A percentile compares a stretch with the other conserved stretches of the same genome.
Conservation (phyloP, 2,329 filamentous ascomycete genomes). For the Paracoccidioides brasiliensis region DNA sequence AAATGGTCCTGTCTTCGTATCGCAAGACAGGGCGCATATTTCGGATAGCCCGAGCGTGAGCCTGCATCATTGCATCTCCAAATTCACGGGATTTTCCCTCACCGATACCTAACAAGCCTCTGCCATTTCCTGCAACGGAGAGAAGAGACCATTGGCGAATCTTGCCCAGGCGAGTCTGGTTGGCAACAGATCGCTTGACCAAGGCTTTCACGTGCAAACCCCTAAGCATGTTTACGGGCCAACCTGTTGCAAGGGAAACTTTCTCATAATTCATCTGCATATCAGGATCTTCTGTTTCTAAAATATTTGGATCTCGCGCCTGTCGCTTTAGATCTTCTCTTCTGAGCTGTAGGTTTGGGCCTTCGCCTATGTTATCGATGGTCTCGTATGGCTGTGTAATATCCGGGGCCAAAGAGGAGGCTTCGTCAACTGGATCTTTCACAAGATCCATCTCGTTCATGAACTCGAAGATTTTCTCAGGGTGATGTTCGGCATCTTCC, state of each 20-base stretch:
- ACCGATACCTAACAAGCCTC: conserved; percentile 77
- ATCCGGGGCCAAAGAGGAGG: conserved; percentile 38
- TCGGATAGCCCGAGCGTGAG: conserved; percentile 66
- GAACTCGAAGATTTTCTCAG: conserved; percentile 35
- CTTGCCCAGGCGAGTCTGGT: conserved; percentile 95
- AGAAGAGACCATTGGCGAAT: conserved; percentile 63
- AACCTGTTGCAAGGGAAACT: conserved; percentile 45
- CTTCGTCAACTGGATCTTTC: conserved; percentile 37
- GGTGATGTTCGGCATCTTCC: conserved; percentile 26
- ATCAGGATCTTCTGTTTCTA: conserved; percentile 13
- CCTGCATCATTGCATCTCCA: conserved; percentile 55
- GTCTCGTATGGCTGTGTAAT: conserved; percentile 35
- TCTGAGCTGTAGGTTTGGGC: conserved; percentile 12
- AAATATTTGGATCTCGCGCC: conserved; percentile 4
- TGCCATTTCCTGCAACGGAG: conserved; percentile 71
- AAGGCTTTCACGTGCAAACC: conserved; percentile 56
- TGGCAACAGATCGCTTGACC: conserved; percentile 61
- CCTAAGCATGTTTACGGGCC: conserved; percentile 35
- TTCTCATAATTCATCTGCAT: conserved; percentile 23
- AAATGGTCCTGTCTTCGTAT: conserved; percentile 89
- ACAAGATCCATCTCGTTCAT: conserved; percentile 37
- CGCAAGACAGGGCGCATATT: conserved; percentile 87
- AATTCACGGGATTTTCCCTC: conserved; percentile 75
- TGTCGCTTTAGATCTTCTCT: background rate
- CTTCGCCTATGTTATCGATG: conserved; percentile 15